These are phyloP conservation scores for Leptodermis oblonga DNA, from an alignment of 257 asterid species.

Conservation along the genomic window DNA sequence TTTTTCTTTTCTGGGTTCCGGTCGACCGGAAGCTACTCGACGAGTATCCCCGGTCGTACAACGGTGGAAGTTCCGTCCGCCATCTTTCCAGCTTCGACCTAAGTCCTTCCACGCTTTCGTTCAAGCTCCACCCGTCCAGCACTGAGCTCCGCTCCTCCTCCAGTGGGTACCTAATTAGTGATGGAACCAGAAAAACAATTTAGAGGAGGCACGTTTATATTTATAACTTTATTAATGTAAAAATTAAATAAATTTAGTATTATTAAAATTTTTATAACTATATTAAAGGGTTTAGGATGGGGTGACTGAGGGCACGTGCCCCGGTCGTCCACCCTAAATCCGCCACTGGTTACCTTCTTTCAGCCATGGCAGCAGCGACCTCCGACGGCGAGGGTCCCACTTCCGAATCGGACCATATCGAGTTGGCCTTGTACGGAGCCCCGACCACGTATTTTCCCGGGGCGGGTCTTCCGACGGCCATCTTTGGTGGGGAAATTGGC, in stretches of 20 bases:
- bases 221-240: no score
- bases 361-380: slow-evolving; percentile 63
- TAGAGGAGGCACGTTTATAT: no score
- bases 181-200: no score
- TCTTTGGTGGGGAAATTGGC: slow-evolving; percentile 9
- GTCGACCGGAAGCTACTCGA: slow-evolving; percentile 67
- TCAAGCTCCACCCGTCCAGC: slow-evolving; percentile 88
- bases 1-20: slow-evolving; percentile 28
- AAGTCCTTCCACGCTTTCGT: slow-evolving; percentile 83
- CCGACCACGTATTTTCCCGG: slow-evolving; percentile 29
- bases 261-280: no score
- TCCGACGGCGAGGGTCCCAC: slow-evolving; percentile 91
- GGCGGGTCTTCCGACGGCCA: slow-evolving; percentile 34
- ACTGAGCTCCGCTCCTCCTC: slow-evolving; percentile 71
- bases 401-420: slow-evolving; percentile 61
- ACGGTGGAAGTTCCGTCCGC: slow-evolving; percentile 75
- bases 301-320: no score
- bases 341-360: slow-evolving; percentile 48
- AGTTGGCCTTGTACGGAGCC: slow-evolving; percentile 36
- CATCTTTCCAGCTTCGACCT: slow-evolving; percentile 83
- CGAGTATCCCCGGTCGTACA: slow-evolving; percentile 48
- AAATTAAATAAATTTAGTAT: no score
- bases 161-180: slow-evolving; percentile 59
- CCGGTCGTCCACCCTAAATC: no score
- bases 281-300: no score